Evolutionary conservation across 345 rosid genomes (phyloP), one percentile per base, ranked within the genome.

Genomic region (Salix dunnii): DNA sequence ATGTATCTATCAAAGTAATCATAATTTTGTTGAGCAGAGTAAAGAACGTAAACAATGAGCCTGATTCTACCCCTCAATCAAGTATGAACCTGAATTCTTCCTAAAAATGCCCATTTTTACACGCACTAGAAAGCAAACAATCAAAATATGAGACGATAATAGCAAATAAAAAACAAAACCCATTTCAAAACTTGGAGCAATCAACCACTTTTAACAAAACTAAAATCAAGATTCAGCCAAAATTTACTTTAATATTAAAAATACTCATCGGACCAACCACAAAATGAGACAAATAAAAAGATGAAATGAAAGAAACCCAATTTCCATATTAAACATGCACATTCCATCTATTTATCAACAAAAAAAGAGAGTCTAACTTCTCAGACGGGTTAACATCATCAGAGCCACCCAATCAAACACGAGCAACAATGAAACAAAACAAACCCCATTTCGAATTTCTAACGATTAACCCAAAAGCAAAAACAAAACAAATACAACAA

Each of bases 141-240:
- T 72, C 79, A 78, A 72, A 78, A 51, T 6, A 74, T 43, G 72
- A 72, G 78, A 73, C 79, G 74, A 78, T 21, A 80, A 72, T 21
- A 18, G 42, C 51, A 27, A 31, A 74, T 6, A 62, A 68, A 68
- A 84, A 77, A 62, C 74, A 67, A 55, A 75, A 67, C 75, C 55
- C 70, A 68, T 31, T 60, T 77, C 36, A 67, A 66, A 74, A 68
- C 70, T 73, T 71, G 28, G 67, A 74, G 35, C 74, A 74, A 75
- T 60, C 40, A 30, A 49, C 40, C 64, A 55, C 30, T 48, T 71
- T 64, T 38, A 53, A 30, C 51, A 46, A 74, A 80, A 80, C 68
- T 62, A 42, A 76, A 81, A 63, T 31, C 72, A 31, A 14, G 16
- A 31, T 28, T 40, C 27, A 18, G 48, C 64, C 64, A 38, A 40